A percentile compares a stretch with the other conserved stretches of the same genome.
Conservation (phyloP, 441 rosid genomes). For the Populus tomentosa region DNA sequence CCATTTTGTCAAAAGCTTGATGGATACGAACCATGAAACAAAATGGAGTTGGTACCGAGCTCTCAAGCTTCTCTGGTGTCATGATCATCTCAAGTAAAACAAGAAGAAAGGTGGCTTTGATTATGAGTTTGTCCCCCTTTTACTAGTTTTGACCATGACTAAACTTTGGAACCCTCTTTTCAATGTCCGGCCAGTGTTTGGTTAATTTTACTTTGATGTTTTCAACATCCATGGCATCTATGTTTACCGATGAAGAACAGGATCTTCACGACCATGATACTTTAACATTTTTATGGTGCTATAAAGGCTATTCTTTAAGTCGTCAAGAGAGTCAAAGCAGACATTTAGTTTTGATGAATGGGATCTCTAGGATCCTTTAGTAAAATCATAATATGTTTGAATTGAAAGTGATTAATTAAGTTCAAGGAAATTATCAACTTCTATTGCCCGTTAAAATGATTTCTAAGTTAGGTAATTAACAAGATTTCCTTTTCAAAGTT, state of each 20-base stretch:
- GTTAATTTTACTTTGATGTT: neutral
- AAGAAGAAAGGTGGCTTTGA: slow-evolving; percentile 3
- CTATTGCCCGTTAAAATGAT: neutral
- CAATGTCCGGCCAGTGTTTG: neutral
- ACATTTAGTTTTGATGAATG: neutral
- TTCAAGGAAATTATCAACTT: neutral
- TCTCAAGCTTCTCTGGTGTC: neutral
- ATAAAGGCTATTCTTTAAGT: neutral
- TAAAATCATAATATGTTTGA: neutral
- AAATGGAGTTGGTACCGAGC: neutral
- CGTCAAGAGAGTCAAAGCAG: neutral
- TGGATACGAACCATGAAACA: neutral
- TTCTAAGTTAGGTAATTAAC: slow-evolving; percentile 7
- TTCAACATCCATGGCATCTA: slow-evolving; percentile 12
- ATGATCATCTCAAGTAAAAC: neutral
- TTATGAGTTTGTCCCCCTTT: slow-evolving; percentile 4
- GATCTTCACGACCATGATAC: neutral
- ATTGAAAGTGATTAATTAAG: neutral
- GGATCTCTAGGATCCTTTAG: neutral
- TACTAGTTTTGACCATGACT: slow-evolving; percentile 9
- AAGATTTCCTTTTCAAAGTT: slow-evolving; percentile 1
- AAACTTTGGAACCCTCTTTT: neutral
- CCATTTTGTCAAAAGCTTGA: neutral
- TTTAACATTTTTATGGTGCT: neutral
- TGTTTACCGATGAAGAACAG: slow-evolving; percentile 7